Base-by-base conservation (phyloP, 1,284 basidiomycete genomes). In the Volvariella surrecta region DNA sequence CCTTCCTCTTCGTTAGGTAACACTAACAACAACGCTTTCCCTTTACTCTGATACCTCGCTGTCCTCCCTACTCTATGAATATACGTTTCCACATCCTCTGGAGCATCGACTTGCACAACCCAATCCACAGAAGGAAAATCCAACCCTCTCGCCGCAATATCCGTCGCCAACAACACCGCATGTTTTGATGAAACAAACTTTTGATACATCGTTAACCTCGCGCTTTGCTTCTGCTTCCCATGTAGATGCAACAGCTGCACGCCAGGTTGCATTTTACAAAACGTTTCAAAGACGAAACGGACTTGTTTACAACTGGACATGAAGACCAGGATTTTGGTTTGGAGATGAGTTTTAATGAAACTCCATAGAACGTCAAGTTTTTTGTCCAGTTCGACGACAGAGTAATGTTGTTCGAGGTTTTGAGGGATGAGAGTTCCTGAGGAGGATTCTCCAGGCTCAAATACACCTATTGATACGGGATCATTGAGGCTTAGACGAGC, bases 91-190 rank as follows among this genome's bases (percentile, higher is more conserved):
- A 86, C 89, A 57, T 98, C 94, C 63, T 99, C 95, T 0, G 95
- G 95, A 18, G 89, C 91, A 61, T 99, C 95, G n/a, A 94, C 70
- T 61, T 99, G 96, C 28, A 99, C 63, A 9, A 99, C 95, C 95
- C 96, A 99, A 61, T 97, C 91, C 19, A 99, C 85, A 0, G 89
- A 79, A 2, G 96, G 94, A 61, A 99, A 99, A 64, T 99, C 96
- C 46, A 99, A 73, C 10, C 95, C 95, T 45, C 96, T 82, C 2
- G 95, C 93, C 19, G 96, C 95, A 52, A 99, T 88, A 60, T 99
- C 95, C n/a, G 95, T 99, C 24, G 92, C 91, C 56, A 97, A 84
- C 28, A 96, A 70, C 3, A 94, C 76, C 0, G 89, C 85, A 48
- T 89, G 79, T 51, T 83, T 82, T 43, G 82, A 82, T 1, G 76